Base-by-base conservation (phyloP, 2,329 filamentous ascomycete species). In the Aphanoascus verrucosus region DNA sequence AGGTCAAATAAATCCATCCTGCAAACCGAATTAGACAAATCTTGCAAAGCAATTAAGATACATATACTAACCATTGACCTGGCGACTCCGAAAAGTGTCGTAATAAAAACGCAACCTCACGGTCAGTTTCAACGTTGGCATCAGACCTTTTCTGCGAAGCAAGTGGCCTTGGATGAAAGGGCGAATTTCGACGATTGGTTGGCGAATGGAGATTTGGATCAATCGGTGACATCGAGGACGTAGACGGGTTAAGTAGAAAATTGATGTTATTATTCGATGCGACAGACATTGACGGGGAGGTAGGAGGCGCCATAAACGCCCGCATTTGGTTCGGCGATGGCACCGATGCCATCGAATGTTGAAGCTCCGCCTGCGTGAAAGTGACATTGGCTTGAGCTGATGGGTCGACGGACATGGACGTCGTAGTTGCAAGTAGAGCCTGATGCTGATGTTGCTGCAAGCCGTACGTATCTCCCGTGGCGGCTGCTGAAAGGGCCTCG, bases 21-120 rank as follows among this genome's bases (percentile, higher is more conserved):
- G 44, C 4, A 44, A 23, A 19, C 19, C 46, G 17, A 43, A 37
- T 38, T 43, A 51, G 31, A 41, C 20, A 14, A n/a, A 23, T 15
- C 38, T 28, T 44, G 17, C 19, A 12, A 5, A 11, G 11, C 34
- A 14, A 41, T 31, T 51, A 34, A 14, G 35, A 3, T 19, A 37
- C 6, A 34, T 11, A 31, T 41, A 57, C 71, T 61, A 63, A 75
- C 79, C 80, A 83, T 59, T 77, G 75, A 5, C 79, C 80, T 20
- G 79, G 74, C 0, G 74, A 74, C 64, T 83, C 79, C 2, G 78
- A 77, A 61, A 81, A 83, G 64, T 81, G 78, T 23, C 79, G 69
- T 48, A 82, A 67, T 1, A 83, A 69, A 59, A 78, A 82, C n/a
- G 78, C 75, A 54, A 78, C 72, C 60, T 83, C 79, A 57, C 79